phyloP scores from a whole-genome alignment of 2,329 filamentous ascomycete genomes.

The Neoarthrinium moseri region DNA sequence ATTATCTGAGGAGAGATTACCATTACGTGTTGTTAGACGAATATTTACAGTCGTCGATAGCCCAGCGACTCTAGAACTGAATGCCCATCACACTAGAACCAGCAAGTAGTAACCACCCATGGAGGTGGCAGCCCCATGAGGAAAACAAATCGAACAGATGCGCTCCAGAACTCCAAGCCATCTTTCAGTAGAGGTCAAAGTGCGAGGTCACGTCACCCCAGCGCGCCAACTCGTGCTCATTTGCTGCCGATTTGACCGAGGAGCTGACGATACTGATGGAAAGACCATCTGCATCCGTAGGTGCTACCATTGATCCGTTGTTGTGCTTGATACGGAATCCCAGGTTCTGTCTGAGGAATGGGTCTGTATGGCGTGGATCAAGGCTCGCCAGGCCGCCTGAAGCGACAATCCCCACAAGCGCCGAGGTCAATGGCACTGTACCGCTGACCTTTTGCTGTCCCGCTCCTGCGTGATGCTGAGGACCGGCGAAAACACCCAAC shows the following conservation, averaged over 20 bases:
- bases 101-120: no score
- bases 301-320: constrained; percentile 25
- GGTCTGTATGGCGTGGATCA: constrained; percentile 32
- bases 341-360: constrained; percentile 40
- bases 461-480: constrained; percentile 15
- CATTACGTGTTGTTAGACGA: no score
- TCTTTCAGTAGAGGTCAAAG: constrained; percentile 3
- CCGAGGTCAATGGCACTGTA: constrained; percentile 50
- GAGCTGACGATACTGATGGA: constrained; percentile 33
- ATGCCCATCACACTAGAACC: no score
- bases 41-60: no score
- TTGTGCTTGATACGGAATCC: constrained; percentile 29
- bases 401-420: constrained; percentile 42
- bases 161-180: no score
- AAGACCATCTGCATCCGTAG: constrained; percentile 30
- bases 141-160: no score
- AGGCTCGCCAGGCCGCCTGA: constrained; percentile 35
- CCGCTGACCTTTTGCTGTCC: constrained; percentile 38
- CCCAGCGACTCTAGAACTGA: no score
- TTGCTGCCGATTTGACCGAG: background rate
- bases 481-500: constrained; percentile 52
- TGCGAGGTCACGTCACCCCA: background rate
- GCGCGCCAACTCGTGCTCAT: background rate
- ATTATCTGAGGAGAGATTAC: no score
- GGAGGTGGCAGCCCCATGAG: no score